Evolutionary conservation across 2,329 filamentous ascomycete genomes (phyloP), one percentile per base, ranked within the genome.

Genomic region (Colletotrichum musicola): DNA sequence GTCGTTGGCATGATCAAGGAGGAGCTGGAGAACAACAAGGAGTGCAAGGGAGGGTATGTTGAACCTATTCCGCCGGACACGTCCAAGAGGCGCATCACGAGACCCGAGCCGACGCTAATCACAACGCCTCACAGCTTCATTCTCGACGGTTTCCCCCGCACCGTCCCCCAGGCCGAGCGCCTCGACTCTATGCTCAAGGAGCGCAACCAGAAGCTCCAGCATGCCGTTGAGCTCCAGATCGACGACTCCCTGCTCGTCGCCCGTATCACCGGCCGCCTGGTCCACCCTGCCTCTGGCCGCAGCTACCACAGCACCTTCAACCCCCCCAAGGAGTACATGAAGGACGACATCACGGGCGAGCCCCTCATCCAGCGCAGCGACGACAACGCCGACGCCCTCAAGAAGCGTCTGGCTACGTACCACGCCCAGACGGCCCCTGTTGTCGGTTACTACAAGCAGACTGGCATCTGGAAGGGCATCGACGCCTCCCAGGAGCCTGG

Each of bases 1-100:
- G 95, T 99, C 89, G 93, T 99, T 82, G 94, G 95, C 83, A 99
- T 99, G 96, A 99, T 99, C 86, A 95, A 96, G 90, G 93, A 92
- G 81, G 95, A 99, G 88, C 89, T 99, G 59, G 93, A 97, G 77
- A 92, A 88, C 84, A 99, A 99, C 86, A 84, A 89, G 77, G 95
- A 99, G 85, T 99, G 96, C 89, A 93, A 93, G 86, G 95, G 95
- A 83, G 96, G 96, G 95, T 98, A 87, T 75, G 89, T 68, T 55
- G 53, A 70, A 62, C 54, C 53, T 47, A 16, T 18, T n/a, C 46
- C 46, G 40, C 22, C 3, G 22, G 50, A 46, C 50, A 30, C 40
- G 20, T 38, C 27, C 12, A 54, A 18, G 49, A 62, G 50, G 63
- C 56, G 51, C 51, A 20, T 16, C n/a, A 30, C n/a, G 30, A 60